Percentiles rank a stretch among this genome's conserved stretches.
Conservation (phyloP, 768 basidiomycete genomes). For the Hemileccinum impolitum region DNA sequence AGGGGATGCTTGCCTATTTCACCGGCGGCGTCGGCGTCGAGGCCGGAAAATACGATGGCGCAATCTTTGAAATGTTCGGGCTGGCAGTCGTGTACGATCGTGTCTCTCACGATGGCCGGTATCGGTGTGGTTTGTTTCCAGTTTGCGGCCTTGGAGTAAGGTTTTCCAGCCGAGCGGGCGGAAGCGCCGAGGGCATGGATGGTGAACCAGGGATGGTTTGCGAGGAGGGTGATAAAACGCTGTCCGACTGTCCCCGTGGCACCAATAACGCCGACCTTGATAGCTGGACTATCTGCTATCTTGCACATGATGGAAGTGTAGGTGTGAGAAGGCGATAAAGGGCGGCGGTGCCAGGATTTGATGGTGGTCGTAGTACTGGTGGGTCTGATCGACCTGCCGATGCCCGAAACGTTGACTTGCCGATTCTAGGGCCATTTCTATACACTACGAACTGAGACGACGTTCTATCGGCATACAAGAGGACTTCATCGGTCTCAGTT, state of each 20-base stretch:
- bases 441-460: not conserved
- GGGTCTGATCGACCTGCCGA: conserved; percentile 3
- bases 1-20: conserved; percentile 68
- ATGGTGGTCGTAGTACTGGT: no score
- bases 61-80: conserved; percentile 79
- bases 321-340: not conserved
- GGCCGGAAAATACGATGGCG: conserved; percentile 88
- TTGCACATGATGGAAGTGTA: conserved; percentile 19
- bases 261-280: conserved; percentile 74
- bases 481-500: no score
- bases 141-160: conserved; percentile 65
- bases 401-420: not conserved
- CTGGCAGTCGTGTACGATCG: conserved; percentile 68
- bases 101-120: conserved; percentile 55
- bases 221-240: conserved; percentile 86
- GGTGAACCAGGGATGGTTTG: conserved; percentile 86
- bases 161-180: conserved; percentile 78
- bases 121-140: conserved; percentile 90
- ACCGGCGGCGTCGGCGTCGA: conserved; percentile 92
- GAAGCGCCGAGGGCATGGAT: conserved; percentile 89
- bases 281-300: conserved; percentile 15
- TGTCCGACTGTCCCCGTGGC: conserved; percentile 96
- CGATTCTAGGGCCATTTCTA: not conserved
- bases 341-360: not conserved
- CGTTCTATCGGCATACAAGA: no score